Evolutionary conservation across 805 yeast genomes (phyloP), one percentile per base, ranked within the genome.

Genomic region (Barnettozyma botsteinii): DNA sequence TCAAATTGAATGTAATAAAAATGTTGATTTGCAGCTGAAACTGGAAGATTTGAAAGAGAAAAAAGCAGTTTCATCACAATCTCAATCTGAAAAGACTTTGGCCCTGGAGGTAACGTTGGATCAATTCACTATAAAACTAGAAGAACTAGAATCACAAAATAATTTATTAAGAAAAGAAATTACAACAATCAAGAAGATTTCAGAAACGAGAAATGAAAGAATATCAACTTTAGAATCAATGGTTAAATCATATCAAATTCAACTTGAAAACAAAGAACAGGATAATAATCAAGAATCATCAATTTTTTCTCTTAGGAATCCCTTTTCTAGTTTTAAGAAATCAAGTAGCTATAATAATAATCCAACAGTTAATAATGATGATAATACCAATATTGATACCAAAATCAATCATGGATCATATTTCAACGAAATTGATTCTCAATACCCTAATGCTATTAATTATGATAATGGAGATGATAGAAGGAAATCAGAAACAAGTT

Each of bases 101-200:
- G 69, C 73, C 10, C 57, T 83, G 38, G 85, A 81, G 49, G 67
- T 70, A 35, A 70, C 85, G 1, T 60, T 83, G 15, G 72, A 71
- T 32, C 79, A 71, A 45, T 68, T 83, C 45, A 68, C 74, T 15
- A 65, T 63, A n/a, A 79, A 79, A 41, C 68, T 82, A 40, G 69
- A 69, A 37, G 84, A 81, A 44, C 70, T 81, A 24, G 81, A 79
- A 45, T 58, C 66, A n/a, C 81, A 79, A 53, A 83, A 83, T 53
- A 60, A 67, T 23, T 65, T 72, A 36, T 60, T 83, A 25, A 66
- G 74, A 37, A 75, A 69, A 48, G 86, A 81, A 48, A 62, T 81
- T 15, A 65, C 66, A 21, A 64, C 77, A 4, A 66, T 77, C 29
- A 75, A 75, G 42, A 70, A 74, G 46, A 69, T 81, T 43, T 70